Percentiles rank a stretch among this genome's conserved stretches.
Evolutionary conservation across 345 rosid species (phyloP).

Genomic region (Eucalyptus marginata): DNA sequence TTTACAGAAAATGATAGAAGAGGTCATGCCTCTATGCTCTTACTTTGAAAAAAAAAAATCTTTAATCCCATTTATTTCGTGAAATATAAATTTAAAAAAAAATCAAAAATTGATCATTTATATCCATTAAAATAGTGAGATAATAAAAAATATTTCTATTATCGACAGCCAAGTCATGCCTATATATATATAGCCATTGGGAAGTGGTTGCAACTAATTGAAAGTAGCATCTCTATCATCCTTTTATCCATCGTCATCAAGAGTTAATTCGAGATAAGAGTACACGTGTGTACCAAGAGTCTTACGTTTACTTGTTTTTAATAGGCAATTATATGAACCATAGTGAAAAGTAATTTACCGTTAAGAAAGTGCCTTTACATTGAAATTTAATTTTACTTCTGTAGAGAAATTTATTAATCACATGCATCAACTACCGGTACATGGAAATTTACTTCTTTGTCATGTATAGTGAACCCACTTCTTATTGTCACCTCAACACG

Average conservation of each 20-base stretch:
- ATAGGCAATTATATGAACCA: neutral
- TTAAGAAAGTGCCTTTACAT: neutral
- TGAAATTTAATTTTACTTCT: neutral
- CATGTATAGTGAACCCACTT: neutral
- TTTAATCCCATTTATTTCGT: too few relatives aligned
- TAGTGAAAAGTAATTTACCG: neutral
- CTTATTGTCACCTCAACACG: neutral
- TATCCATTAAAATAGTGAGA: neutral
- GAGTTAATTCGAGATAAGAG: neutral
- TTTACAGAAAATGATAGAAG: neutral
- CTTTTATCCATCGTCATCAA: neutral
- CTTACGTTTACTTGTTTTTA: neutral
- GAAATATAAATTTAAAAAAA: too few relatives aligned
- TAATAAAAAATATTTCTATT: too few relatives aligned
- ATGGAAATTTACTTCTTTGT: neutral
- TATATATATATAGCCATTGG: neutral
- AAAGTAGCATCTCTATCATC: neutral
- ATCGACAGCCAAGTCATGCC: accelerated
- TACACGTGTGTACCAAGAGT: neutral
- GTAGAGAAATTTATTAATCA: neutral
- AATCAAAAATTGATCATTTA: too few relatives aligned
- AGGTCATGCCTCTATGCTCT: neutral
- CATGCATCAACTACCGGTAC: neutral
- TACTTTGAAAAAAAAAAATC: neutral
- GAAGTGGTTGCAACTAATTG: neutral